A percentile compares a stretch with the other conserved stretches of the same genome.
Conservation (phyloP, 2,329 filamentous ascomycete genomes). For the Colletotrichum simmondsii region DNA sequence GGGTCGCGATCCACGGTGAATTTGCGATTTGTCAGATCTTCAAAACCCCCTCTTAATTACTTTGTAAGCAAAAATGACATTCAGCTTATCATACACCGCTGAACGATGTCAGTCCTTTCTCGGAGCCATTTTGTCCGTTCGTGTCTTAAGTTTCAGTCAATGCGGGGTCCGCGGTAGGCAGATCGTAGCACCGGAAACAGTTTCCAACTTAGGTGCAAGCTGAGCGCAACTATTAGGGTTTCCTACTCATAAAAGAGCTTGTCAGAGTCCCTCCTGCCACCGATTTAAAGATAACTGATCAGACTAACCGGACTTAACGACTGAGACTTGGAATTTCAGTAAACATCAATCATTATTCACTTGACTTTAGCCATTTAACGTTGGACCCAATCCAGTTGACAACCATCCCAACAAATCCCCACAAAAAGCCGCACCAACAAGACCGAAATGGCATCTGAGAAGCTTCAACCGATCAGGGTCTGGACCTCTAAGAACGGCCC, state of each 20-base stretch:
- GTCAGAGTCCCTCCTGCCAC: neutral
- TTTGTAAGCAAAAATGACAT: neutral
- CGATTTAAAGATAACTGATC: neutral
- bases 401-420: neutral
- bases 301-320: neutral
- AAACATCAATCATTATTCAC: too few relatives aligned
- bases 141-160: neutral
- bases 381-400: neutral
- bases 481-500: slow-evolving; percentile 35
- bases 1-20: neutral
- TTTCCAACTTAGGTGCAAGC: neutral
- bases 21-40: neutral
- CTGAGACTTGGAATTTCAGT: too few relatives aligned
- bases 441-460: neutral
- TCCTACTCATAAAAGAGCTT: neutral
- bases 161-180: neutral
- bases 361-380: too few relatives aligned
- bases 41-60: neutral
- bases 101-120: neutral
- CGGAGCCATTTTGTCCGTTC: neutral
- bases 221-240: neutral
- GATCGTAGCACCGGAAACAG: neutral
- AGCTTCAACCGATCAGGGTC: neutral
- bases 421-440: neutral
- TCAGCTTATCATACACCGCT: neutral